These are phyloP conservation scores for Vitis hybrid DNA, from an alignment of 177 flowering plant genomes.

Conservation along the genomic window DNA sequence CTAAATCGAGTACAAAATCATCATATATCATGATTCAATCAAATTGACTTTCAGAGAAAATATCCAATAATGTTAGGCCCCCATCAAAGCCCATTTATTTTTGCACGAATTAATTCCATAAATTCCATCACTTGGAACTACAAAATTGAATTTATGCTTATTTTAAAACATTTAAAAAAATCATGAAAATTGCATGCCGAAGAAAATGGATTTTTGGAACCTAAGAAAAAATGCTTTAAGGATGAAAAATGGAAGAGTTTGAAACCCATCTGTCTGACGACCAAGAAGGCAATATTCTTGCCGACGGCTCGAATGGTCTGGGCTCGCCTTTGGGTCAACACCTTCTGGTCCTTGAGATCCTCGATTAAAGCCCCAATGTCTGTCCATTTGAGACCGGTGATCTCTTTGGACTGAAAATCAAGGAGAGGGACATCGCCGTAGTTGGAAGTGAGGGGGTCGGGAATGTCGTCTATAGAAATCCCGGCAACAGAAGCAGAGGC, in stretches of 20 bases:
- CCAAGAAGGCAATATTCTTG: conserved; percentile 79
- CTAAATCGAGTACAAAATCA: too few relatives aligned
- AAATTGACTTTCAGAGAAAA: too few relatives aligned
- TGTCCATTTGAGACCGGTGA: conserved; percentile 58
- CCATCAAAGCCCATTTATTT: too few relatives aligned
- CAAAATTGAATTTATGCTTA: too few relatives aligned
- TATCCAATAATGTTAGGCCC: too few relatives aligned
- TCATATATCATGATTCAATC: too few relatives aligned
- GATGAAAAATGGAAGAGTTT: conserved; percentile 18
- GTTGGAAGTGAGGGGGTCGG: conserved; percentile 57
- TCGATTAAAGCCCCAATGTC: conserved; percentile 35
- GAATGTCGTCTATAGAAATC: neutral
- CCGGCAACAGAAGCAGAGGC: conserved; percentile 24
- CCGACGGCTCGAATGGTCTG: conserved; percentile 73
- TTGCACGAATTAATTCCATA: too few relatives aligned
- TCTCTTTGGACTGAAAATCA: conserved; percentile 64
- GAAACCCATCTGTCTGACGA: conserved; percentile 67
- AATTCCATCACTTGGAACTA: too few relatives aligned
- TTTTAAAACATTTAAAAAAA: too few relatives aligned
- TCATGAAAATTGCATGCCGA: too few relatives aligned
- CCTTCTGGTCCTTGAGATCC: conserved; percentile 45
- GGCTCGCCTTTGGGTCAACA: conserved; percentile 64
- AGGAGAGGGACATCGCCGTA: conserved; percentile 70
- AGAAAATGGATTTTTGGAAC: too few relatives aligned
- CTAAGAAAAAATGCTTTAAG: too few relatives aligned